Conservation (phyloP, 352 stramenopile genomes). For the Discostella stelligera region DNA sequence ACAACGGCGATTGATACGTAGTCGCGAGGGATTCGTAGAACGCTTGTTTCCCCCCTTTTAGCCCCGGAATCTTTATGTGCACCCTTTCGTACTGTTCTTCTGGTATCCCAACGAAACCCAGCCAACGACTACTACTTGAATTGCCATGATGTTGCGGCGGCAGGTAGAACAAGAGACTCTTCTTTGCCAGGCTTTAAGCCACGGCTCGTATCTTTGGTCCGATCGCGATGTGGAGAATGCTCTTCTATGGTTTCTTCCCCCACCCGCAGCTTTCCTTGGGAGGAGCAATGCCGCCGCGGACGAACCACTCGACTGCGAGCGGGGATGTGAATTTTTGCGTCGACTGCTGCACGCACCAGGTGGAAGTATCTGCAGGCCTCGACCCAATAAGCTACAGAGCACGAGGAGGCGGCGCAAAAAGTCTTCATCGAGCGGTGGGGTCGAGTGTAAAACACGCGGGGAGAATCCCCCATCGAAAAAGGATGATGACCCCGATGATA, state of each 20-base stretch:
- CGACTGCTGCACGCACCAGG: constrained; percentile 16
- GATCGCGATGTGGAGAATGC: constrained; percentile 38
- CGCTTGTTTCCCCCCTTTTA: too few species aligned
- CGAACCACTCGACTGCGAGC: background rate
- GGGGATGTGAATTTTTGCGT: constrained; percentile 33
- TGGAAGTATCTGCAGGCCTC: constrained; percentile 13
- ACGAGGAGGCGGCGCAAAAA: background rate
- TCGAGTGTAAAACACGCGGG: background rate
- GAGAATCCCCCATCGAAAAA: too few species aligned
- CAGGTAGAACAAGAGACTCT: constrained; percentile 13
- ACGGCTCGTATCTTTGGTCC: constrained; percentile 45
- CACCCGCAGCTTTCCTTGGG: background rate
- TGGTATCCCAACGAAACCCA: too few species aligned
- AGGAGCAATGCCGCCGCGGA: background rate
- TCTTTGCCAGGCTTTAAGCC: constrained; percentile 11
- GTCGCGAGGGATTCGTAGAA: too few species aligned
- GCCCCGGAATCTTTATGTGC: too few species aligned
- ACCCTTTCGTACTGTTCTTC: too few species aligned
- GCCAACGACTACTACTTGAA: background rate
- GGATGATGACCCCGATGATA: too few species aligned
- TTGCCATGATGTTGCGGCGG: background rate
- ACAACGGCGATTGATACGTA: too few species aligned
- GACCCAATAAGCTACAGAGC: background rate
- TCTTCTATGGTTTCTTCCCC: constrained; percentile 29
- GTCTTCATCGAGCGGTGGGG: background rate